Percentiles rank a stretch among this genome's conserved stretches.
Conservation (phyloP, 1,284 basidiomycete genomes). For the Peniophora sp. region DNA sequence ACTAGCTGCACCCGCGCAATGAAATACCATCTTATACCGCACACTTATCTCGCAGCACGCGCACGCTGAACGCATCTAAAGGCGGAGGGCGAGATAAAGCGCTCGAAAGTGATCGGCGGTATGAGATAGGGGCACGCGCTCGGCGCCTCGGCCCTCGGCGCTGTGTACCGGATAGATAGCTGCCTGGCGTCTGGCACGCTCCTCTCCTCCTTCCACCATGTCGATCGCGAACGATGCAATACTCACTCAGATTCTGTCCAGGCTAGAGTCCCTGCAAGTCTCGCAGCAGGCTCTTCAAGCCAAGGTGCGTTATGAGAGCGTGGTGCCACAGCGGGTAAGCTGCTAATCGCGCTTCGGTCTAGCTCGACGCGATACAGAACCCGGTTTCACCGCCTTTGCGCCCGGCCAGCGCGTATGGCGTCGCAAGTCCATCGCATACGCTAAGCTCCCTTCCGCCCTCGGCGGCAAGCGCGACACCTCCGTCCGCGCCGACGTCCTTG, state of each 20-base stretch:
- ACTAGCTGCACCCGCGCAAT: too few relatives aligned
- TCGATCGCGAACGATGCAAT: slow-evolving; percentile 42
- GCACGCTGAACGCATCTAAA: too few relatives aligned
- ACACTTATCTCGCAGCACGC: too few relatives aligned
- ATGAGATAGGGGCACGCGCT: neutral
- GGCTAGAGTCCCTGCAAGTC: slow-evolving; percentile 61
- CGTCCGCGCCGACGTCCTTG: slow-evolving; percentile 12
- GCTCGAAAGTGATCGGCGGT: neutral
- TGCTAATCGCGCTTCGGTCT: neutral
- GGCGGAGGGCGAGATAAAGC: too few relatives aligned
- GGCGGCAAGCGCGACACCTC: slow-evolving; percentile 11
- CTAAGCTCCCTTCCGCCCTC: slow-evolving; percentile 4
- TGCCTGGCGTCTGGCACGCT: neutral
- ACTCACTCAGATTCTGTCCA: slow-evolving; percentile 64
- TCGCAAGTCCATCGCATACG: slow-evolving; percentile 15
- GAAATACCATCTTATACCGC: too few relatives aligned
- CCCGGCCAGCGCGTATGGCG: slow-evolving; percentile 15
- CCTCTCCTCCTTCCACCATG: slow-evolving; percentile 24
- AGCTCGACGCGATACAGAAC: slow-evolving; percentile 31
- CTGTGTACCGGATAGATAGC: neutral
- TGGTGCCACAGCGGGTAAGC: neutral
- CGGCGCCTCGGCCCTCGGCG: neutral
- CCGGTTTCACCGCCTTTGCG: slow-evolving; percentile 17
- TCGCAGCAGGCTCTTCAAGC: slow-evolving; percentile 68
- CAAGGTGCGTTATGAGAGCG: slow-evolving; percentile 39